Percentiles rank a stretch among this genome's conserved stretches.
phyloP scores from a whole-genome alignment of 495 filamentous ascomycete genomes.

The Mytilinidion resinicola region DNA sequence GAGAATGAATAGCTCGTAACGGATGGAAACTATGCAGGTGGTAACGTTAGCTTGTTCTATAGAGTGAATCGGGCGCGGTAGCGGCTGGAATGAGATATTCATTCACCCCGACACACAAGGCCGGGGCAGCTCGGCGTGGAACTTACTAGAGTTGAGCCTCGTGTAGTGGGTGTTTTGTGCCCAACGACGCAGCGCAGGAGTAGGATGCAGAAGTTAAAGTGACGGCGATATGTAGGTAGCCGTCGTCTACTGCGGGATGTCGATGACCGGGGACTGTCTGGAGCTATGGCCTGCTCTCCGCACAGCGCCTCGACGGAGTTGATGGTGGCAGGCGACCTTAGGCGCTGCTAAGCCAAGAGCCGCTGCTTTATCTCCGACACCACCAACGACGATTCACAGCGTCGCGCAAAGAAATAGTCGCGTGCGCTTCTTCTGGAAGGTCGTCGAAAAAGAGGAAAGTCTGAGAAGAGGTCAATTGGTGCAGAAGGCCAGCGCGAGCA shows the following conservation, averaged over 20 bases:
- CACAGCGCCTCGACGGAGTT: neutral
- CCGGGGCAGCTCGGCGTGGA: constrained; percentile 8
- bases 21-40: neutral
- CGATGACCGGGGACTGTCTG: constrained; percentile 5
- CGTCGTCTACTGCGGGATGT: constrained; percentile 8
- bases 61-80: constrained; percentile 6
- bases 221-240: constrained; percentile 20
- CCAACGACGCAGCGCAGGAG: neutral
- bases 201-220: neutral
- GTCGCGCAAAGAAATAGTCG: too few relatives aligned
- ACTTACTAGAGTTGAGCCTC: neutral
- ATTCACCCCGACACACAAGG: constrained; percentile 17
- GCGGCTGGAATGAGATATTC: constrained; percentile 1
- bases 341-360: neutral
- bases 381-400: neutral
- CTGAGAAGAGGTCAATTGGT: neutral
- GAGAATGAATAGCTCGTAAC: constrained; percentile 10
- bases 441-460: too few relatives aligned
- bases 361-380: neutral
- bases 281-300: constrained; percentile 21
- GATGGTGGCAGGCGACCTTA: neutral
- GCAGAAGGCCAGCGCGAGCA: neutral
- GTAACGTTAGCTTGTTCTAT: constrained; percentile 15
- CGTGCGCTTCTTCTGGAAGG: too few relatives aligned
- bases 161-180: neutral